Conservation (phyloP, 352 stramenopile species). For the Globisporangium recalcitrans region DNA sequence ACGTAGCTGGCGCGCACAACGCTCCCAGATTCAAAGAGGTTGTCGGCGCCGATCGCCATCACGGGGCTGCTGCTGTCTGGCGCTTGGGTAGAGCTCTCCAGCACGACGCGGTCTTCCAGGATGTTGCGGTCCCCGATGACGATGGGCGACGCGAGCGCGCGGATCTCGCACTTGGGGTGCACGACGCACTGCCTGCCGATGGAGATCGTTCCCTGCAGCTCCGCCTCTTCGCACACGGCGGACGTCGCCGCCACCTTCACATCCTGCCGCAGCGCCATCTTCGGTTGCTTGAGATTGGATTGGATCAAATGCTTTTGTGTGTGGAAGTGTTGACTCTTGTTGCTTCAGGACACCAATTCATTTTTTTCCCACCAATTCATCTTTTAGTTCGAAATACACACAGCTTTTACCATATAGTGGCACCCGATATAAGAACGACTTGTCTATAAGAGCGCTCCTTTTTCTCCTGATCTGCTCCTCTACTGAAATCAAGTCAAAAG, state of each 20-base stretch:
- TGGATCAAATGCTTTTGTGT: neutral
- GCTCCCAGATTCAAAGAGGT: constrained; percentile 79
- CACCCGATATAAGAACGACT: too few species aligned
- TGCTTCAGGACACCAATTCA: neutral
- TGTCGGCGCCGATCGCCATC: constrained; percentile 57
- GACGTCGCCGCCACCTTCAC: constrained; percentile 26
- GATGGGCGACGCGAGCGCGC: constrained; percentile 31
- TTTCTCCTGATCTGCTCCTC: too few species aligned
- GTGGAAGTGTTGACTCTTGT: neutral
- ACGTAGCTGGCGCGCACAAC: constrained; percentile 49
- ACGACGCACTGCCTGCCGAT: constrained; percentile 41
- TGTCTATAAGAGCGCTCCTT: too few species aligned
- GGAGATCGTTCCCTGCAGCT: constrained; percentile 34
- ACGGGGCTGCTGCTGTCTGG: constrained; percentile 11
- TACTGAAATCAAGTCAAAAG: too few species aligned
- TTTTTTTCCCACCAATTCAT: neutral
- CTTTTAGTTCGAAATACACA: too few species aligned
- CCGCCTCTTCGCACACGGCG: constrained; percentile 46
- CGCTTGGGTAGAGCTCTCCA: constrained; percentile 23
- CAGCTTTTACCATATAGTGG: too few species aligned
- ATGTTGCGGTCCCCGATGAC: constrained; percentile 66
- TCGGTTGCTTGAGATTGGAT: too few species aligned
- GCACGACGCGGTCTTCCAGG: constrained; percentile 54
- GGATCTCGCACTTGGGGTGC: constrained; percentile 40
- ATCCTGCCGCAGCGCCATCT: neutral